A percentile compares a stretch with the other conserved stretches of the same genome.
phyloP scores from a whole-genome alignment of 106 monocot genomes.

The Dendrobium chrysotoxum region DNA sequence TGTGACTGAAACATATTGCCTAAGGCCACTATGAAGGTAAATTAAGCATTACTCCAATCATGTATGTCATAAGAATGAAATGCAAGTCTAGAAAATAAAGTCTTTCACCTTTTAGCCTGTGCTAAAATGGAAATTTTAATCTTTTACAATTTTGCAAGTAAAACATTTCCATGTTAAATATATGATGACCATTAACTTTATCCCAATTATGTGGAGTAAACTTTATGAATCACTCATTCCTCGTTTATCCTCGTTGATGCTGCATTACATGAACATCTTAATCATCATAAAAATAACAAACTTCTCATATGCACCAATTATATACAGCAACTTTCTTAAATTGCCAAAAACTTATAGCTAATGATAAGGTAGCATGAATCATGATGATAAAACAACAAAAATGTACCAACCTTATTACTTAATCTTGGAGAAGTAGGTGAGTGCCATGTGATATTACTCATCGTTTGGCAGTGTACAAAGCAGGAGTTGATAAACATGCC shows the following conservation, averaged over 20 bases:
- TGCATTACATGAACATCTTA: too few relatives aligned
- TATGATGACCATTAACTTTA: neutral
- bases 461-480: constrained; percentile 80
- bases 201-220: neutral
- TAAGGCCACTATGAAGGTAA: too few relatives aligned
- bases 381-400: neutral
- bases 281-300: too few relatives aligned
- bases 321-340: neutral
- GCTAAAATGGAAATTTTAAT: too few relatives aligned
- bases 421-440: constrained; percentile 55
- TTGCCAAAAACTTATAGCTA: neutral
- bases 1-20: too few relatives aligned
- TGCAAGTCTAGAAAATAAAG: too few relatives aligned
- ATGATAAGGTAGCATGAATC: neutral
- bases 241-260: too few relatives aligned
- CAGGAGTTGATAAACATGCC: constrained; percentile 85
- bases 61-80: too few relatives aligned
- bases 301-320: neutral
- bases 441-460: constrained; percentile 63
- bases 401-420: constrained; percentile 60
- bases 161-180: too few relatives aligned
- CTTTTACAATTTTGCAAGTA: too few relatives aligned
- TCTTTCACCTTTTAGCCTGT: too few relatives aligned
- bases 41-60: too few relatives aligned
- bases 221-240: neutral